phyloP scores from a whole-genome alignment of 2,329 filamentous ascomycete genomes.

The Fusarium coicis region DNA sequence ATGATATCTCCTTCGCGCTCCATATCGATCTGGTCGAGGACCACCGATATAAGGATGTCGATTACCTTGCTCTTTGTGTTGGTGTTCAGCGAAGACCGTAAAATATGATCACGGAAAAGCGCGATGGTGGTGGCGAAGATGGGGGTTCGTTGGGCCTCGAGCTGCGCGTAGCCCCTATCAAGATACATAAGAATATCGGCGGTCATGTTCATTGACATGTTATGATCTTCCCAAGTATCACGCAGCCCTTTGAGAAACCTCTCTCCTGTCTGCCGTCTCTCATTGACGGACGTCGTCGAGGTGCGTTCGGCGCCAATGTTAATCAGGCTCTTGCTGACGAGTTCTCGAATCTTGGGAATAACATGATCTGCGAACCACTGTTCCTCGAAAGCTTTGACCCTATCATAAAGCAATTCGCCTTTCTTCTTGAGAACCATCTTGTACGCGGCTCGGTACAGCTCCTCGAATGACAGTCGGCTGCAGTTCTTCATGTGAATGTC shows the following conservation, averaged over 20 bases:
- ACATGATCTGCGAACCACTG: constrained; percentile 82
- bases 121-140: constrained; percentile 89
- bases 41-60: constrained; percentile 80
- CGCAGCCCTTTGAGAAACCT: constrained; percentile 82
- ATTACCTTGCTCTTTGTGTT: constrained; percentile 67
- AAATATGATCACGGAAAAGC: constrained; percentile 86
- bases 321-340: constrained; percentile 77
- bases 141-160: constrained; percentile 74
- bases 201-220: constrained; percentile 94
- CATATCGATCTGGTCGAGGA: constrained; percentile 92
- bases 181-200: constrained; percentile 98
- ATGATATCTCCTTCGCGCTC: constrained; percentile 91
- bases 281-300: constrained; percentile 73
- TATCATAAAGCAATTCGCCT: constrained; percentile 82
- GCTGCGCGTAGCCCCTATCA: constrained; percentile 81
- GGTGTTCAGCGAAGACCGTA: constrained; percentile 67
- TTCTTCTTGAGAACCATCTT: constrained; percentile 92
- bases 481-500: constrained; percentile 95
- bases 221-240: constrained; percentile 87
- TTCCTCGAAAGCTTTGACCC: constrained; percentile 83
- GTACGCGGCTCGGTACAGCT: constrained; percentile 93
- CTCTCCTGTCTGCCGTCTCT: constrained; percentile 83
- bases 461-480: constrained; percentile 90
- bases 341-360: constrained; percentile 73
- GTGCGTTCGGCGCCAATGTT: constrained; percentile 67